A percentile compares a stretch with the other conserved stretches of the same genome.
These are phyloP conservation scores for Xylariaceae sp. DNA, from an alignment of 2,329 filamentous ascomycete genomes.

Conservation along the genomic window DNA sequence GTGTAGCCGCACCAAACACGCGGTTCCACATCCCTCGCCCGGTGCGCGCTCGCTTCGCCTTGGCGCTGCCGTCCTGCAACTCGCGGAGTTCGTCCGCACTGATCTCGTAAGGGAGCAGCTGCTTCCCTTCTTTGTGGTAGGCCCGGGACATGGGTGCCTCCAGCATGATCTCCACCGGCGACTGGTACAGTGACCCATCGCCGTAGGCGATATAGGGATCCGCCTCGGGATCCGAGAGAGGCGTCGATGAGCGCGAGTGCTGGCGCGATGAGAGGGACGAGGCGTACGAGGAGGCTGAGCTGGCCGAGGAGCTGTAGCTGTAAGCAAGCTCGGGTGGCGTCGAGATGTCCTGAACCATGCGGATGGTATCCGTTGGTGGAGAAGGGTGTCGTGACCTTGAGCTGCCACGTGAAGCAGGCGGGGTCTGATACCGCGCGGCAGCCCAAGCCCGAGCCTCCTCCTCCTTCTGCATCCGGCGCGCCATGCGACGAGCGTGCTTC, in stretches of 20 bases:
- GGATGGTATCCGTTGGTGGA: slow-evolving; percentile 34
- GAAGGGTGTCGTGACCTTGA: slow-evolving; percentile 34
- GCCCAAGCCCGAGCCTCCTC: slow-evolving; percentile 37
- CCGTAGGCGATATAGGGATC: slow-evolving; percentile 35
- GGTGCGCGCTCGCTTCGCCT: slow-evolving; percentile 45
- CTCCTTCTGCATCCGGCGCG: slow-evolving; percentile 39
- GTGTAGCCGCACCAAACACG: slow-evolving; percentile 43
- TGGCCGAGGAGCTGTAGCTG: slow-evolving; percentile 35
- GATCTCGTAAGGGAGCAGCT: slow-evolving; percentile 52
- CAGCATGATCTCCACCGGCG: slow-evolving; percentile 43
- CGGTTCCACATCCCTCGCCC: slow-evolving; percentile 49
- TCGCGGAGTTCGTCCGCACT: slow-evolving; percentile 47
- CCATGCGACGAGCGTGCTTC: slow-evolving; percentile 46
- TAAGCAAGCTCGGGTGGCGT: slow-evolving; percentile 45
- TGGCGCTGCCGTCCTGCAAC: slow-evolving; percentile 41
- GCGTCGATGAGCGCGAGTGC: slow-evolving; percentile 48
- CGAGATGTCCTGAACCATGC: slow-evolving; percentile 29
- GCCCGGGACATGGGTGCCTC: slow-evolving; percentile 30
- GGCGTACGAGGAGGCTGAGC: slow-evolving; percentile 42
- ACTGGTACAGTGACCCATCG: slow-evolving; percentile 44
- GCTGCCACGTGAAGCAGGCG: slow-evolving; percentile 41
- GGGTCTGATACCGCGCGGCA: slow-evolving; percentile 38
- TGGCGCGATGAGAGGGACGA: slow-evolving; percentile 43
- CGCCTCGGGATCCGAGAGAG: slow-evolving; percentile 37
- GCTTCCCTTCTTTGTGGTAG: slow-evolving; percentile 21